phyloP scores from a whole-genome alignment of 176 grass and related monocot species.

The Carex parvula region DNA sequence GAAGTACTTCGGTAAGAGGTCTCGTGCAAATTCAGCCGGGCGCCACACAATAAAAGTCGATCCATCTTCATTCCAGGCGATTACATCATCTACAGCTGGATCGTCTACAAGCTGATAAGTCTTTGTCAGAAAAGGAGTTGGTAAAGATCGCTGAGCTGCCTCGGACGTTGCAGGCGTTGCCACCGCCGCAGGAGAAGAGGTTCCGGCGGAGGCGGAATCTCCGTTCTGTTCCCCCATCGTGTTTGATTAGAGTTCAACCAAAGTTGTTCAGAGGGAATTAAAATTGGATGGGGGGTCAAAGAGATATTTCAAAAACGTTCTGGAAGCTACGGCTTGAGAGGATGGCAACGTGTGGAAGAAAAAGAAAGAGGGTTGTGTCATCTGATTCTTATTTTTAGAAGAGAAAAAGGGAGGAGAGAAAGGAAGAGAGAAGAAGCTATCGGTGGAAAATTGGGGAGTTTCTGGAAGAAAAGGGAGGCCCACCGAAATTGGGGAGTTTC shows the following conservation, averaged over 20 bases:
- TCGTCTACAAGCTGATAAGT: conserved; percentile 93
- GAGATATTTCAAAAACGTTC: conserved; percentile 30
- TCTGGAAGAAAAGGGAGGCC: background rate
- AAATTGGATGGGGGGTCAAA: conserved; percentile 11
- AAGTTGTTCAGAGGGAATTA: conserved; percentile 15
- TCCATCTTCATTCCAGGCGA: conserved; percentile 81
- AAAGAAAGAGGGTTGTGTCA: conserved; percentile 34
- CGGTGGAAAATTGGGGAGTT: conserved; percentile 14
- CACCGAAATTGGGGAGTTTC: too few relatives aligned
- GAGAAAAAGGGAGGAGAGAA: background rate
- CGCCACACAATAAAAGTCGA: conserved; percentile 83
- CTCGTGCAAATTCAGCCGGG: conserved; percentile 73
- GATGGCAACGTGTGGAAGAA: conserved; percentile 18
- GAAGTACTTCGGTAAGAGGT: conserved; percentile 92
- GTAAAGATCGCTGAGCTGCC: conserved; percentile 41
- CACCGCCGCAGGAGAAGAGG: background rate
- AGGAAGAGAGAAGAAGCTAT: background rate
- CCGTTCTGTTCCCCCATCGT: conserved; percentile 38
- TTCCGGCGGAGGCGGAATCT: background rate
- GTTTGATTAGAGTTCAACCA: conserved; percentile 20
- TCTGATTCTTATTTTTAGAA: conserved; percentile 34
- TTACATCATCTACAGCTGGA: conserved; percentile 68
- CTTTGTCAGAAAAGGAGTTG: conserved; percentile 89
- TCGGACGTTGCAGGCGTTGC: background rate
- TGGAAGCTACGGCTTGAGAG: conserved; percentile 42